Conservation (phyloP, 2,329 filamentous ascomycete species). For the Aureobasidium sp. region DNA sequence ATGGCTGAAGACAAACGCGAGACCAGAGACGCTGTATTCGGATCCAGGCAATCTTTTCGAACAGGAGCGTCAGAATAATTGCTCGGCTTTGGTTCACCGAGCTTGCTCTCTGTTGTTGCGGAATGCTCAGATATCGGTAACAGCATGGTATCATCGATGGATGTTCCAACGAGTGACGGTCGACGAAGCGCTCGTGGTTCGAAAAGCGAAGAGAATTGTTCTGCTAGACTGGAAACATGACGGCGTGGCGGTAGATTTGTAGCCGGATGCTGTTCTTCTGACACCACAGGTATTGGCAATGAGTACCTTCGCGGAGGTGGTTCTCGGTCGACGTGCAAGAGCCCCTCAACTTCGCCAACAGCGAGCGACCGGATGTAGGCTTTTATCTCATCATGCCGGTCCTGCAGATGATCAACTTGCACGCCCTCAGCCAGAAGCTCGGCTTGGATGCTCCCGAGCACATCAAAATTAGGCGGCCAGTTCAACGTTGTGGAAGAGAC, state of each 20-base stretch:
- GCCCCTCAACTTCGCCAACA: not conserved
- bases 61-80: not conserved
- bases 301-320: not conserved
- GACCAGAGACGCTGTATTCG: not conserved
- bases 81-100: too few relatives aligned
- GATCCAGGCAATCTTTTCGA: not conserved
- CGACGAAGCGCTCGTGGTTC: not conserved
- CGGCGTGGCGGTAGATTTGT: not conserved
- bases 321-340: not conserved
- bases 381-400: not conserved
- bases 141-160: not conserved
- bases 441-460: not conserved
- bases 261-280: not conserved
- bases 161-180: not conserved
- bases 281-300: not conserved
- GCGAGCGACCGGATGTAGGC: not conserved
- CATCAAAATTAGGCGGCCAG: not conserved
- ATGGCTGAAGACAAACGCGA: not conserved
- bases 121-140: not conserved
- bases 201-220: not conserved
- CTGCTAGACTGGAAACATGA: not conserved
- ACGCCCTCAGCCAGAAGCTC: slow-evolving; percentile 5
- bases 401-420: not conserved
- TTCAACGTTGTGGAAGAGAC: not conserved
- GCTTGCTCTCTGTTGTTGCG: too few relatives aligned